Base-by-base conservation (phyloP, 2,329 filamentous ascomycete species). In the Sclerotinia minor region DNA sequence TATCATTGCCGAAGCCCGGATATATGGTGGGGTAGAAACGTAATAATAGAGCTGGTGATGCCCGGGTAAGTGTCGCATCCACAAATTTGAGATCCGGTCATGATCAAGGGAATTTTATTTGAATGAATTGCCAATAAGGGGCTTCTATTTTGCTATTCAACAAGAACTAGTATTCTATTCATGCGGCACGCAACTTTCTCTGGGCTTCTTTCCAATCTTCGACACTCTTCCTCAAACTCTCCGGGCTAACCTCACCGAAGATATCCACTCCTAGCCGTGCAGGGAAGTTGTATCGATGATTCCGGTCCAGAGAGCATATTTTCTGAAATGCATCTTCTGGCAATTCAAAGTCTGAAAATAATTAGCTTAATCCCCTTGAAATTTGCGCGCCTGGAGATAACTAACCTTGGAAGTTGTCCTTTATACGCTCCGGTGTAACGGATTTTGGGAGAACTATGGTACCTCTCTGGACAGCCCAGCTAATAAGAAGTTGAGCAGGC, bases 371-470 rank as follows among this genome's bases (percentile, higher is more conserved):
- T 6, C 7, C 21, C 24, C 9, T 19, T 32, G 2, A 29, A 32
- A 13, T 35, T 5, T 7, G 17, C 61, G 38, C 11, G 6, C 44
- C 47, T 32, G 24, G 38, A 7, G 15, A 55, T 26, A 54, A 76
- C 47, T 6, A 35, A 78, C 78, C 78, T 72, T 73, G 54, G 24
- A 72, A 79, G 65, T 85, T 85, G 54, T 79, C 78, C 64, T 79
- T 78, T 65, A 87, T 85, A 45, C 84, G 78, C 17, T 79, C 78
- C 1, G 82, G 79, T 0, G 83, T 86, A 3, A 85, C 83, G 59
- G 81, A 83, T 77, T 87, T 86, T 21, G 84, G 83, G 50, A 87
- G 75, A 9, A 84, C 83, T 9, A 83, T 79, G 1, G 81, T 84
- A 1, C 84, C 83, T 35, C 84, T 79, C 73, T 85, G 81, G 11